Percentiles rank a stretch among this genome's conserved stretches.
These are phyloP conservation scores for Aspergillus sp. DNA, from an alignment of 2,329 filamentous ascomycete genomes.

Conservation along the genomic window DNA sequence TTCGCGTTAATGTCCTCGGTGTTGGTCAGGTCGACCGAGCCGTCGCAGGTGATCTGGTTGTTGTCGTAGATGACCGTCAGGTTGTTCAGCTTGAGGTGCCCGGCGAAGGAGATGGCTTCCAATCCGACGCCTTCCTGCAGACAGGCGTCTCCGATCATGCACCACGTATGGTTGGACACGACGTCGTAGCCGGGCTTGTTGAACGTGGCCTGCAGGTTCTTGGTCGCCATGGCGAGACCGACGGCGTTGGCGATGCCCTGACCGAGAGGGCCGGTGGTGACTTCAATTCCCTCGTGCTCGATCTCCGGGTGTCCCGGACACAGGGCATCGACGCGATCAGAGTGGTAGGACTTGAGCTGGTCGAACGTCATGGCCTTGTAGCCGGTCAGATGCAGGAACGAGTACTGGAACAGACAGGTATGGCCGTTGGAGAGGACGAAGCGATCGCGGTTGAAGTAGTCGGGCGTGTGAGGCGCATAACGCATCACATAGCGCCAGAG, in stretches of 20 bases:
- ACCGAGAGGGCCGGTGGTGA: slow-evolving; percentile 60
- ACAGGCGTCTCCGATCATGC: slow-evolving; percentile 60
- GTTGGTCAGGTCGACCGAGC: slow-evolving; percentile 54
- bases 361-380: slow-evolving; percentile 33
- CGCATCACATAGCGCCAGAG: slow-evolving; percentile 46
- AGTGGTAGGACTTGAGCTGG: slow-evolving; percentile 31
- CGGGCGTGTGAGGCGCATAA: slow-evolving; percentile 38
- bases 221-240: slow-evolving; percentile 58
- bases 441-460: slow-evolving; percentile 45
- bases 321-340: slow-evolving; percentile 25
- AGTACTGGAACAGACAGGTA: slow-evolving; percentile 33
- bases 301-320: slow-evolving; percentile 52
- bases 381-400: slow-evolving; percentile 31
- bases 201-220: slow-evolving; percentile 55
- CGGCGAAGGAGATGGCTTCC: slow-evolving; percentile 58
- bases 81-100: slow-evolving; percentile 57
- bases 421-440: slow-evolving; percentile 47
- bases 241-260: slow-evolving; percentile 63
- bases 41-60: slow-evolving; percentile 61
- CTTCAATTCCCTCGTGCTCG: slow-evolving; percentile 57
- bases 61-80: slow-evolving; percentile 61
- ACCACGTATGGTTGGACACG: slow-evolving; percentile 54
- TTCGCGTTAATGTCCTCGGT: slow-evolving; percentile 59
- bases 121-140: slow-evolving; percentile 59
- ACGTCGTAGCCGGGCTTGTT: slow-evolving; percentile 52